Evolutionary conservation across 129 eudicot species (phyloP).

Genomic region (Pseudognaphalium luteoalbum): DNA sequence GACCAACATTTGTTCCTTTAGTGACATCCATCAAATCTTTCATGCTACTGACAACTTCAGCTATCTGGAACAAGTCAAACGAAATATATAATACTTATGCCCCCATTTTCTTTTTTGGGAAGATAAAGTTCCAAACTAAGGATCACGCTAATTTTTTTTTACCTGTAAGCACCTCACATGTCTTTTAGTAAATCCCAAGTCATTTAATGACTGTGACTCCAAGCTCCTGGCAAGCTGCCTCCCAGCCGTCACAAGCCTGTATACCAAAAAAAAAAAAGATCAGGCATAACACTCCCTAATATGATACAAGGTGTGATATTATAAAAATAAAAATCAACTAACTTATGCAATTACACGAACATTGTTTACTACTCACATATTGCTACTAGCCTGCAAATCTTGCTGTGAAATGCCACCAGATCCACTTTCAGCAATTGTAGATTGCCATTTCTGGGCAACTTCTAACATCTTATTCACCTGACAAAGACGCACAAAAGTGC

Average conservation of each 20-base stretch:
- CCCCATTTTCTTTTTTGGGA: constrained; percentile 10
- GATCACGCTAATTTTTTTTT: background rate
- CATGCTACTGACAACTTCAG: constrained; percentile 84
- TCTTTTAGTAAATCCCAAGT: constrained; percentile 79
- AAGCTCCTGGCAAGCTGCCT: constrained; percentile 80
- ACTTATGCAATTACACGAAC: background rate
- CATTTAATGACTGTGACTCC: constrained; percentile 77
- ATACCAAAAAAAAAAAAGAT: constrained; percentile 22
- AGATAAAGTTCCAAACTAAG: background rate
- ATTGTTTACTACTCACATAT: constrained; percentile 19
- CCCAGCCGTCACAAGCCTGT: constrained; percentile 81
- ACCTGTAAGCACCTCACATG: constrained; percentile 87
- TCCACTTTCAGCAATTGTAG: constrained; percentile 71
- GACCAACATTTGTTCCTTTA: constrained; percentile 56
- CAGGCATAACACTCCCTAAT: constrained; percentile 3
- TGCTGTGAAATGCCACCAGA: constrained; percentile 66
- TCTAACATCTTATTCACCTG: constrained; percentile 84
- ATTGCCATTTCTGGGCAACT: constrained; percentile 84
- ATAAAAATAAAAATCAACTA: too few species aligned
- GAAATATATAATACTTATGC: background rate
- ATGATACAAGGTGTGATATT: background rate
- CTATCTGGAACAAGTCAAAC: constrained; percentile 48
- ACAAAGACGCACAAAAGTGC: background rate
- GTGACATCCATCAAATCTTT: constrained; percentile 77
- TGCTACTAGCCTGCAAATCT: constrained; percentile 74